Percentiles rank a stretch among this genome's conserved stretches.
phyloP scores from a whole-genome alignment of 164 flowering plant genomes.

The Echeveria elegans region DNA sequence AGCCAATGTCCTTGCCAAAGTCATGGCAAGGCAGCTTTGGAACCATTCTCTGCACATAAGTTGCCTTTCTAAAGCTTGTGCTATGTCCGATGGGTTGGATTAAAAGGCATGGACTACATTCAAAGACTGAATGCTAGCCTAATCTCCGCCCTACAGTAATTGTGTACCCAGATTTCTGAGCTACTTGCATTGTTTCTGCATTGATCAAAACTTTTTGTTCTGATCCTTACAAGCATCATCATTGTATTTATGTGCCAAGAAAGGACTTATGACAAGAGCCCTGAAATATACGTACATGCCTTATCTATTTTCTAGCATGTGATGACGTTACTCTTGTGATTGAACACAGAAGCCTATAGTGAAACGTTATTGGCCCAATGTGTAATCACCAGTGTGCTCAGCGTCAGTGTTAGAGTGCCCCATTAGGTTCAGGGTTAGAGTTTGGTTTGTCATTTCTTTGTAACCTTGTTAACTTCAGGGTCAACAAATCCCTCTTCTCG shows the following conservation, averaged over 20 bases:
- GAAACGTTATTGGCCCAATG: no score
- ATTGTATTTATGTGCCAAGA: not conserved
- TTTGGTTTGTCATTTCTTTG: no score
- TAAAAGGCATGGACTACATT: slow-evolving; percentile 6
- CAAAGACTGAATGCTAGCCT: not conserved
- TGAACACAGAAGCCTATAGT: no score
- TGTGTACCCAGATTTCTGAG: not conserved
- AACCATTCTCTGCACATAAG: not conserved
- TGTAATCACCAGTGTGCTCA: no score
- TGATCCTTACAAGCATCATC: not conserved
- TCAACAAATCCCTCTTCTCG: no score
- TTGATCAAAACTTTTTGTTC: not conserved
- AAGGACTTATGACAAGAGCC: not conserved
- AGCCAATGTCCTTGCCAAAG: not conserved
- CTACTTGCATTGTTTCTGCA: not conserved
- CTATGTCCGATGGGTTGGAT: slow-evolving; percentile 2
- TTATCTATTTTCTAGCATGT: no score
- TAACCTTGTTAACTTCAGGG: no score
- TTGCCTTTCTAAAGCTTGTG: not conserved
- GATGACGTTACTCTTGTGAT: no score
- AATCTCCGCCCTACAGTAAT: not conserved
- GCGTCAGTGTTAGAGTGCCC: no score
- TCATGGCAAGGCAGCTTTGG: not conserved
- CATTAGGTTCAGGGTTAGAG: no score
- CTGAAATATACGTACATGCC: no score